Conservation (phyloP, 208 protist species). For the Phytomonas sp. region DNA sequence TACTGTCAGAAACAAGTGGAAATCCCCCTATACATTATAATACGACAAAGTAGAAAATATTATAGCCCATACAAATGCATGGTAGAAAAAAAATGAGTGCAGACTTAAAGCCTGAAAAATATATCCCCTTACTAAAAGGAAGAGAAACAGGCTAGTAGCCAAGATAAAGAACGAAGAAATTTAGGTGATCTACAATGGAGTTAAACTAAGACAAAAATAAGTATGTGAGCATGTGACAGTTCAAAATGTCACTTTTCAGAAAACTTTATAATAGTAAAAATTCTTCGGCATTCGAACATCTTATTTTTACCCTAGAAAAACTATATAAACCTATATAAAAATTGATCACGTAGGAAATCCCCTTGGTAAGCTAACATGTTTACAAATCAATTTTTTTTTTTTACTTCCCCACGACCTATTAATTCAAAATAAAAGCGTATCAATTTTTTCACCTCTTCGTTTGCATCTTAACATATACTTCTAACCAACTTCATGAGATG, state of each 20-base stretch:
- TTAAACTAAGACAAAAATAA: conserved; percentile 7
- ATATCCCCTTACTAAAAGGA: conserved; percentile 3
- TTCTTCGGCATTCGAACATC: neutral
- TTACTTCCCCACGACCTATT: neutral
- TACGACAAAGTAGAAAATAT: neutral
- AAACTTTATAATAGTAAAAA: conserved; percentile 1
- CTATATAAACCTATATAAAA: conserved; percentile 8
- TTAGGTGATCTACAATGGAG: neutral
- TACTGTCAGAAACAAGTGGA: neutral
- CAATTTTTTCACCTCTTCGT: neutral
- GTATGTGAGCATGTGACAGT: conserved; percentile 6
- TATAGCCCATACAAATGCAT: neutral
- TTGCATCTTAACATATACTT: neutral
- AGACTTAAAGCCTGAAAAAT: conserved; percentile 1
- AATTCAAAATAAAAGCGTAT: conserved; percentile 3
- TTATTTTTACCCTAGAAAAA: neutral
- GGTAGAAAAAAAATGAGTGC: conserved; percentile 9
- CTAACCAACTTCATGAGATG: neutral
- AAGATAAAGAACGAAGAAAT: conserved; percentile 3
- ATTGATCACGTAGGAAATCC: neutral
- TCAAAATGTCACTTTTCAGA: neutral
- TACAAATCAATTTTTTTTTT: neutral
- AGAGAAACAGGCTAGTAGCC: conserved; percentile 4
- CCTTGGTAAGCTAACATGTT: neutral
- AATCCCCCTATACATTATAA: neutral